phyloP scores from a whole-genome alignment of 2,329 filamentous ascomycete genomes.

The Hypoxylon sp. region DNA sequence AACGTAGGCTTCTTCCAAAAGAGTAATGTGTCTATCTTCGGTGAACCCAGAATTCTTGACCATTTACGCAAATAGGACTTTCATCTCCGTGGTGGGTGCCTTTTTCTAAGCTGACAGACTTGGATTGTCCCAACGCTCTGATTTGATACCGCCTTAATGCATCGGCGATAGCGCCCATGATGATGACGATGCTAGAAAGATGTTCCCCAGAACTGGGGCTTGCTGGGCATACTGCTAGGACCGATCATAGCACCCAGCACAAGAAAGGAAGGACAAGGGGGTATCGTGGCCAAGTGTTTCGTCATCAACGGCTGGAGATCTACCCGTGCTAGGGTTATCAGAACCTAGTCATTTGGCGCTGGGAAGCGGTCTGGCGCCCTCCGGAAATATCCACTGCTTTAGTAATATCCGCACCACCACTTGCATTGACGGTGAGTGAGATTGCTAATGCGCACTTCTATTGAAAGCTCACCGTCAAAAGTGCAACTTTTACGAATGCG shows the following conservation, averaged over 20 bases:
- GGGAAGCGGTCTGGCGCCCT: conserved; percentile 35
- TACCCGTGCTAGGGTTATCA: conserved; percentile 43
- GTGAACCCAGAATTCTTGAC: conserved; percentile 11
- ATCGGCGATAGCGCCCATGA: conserved; percentile 13
- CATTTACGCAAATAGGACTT: conserved; percentile 29
- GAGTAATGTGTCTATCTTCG: conserved; percentile 28
- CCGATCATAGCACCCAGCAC: conserved; percentile 19
- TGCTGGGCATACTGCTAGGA: conserved; percentile 16
- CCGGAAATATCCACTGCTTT: conserved; percentile 37
- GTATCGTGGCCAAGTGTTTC: conserved; percentile 46
- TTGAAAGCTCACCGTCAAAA: conserved; percentile 9
- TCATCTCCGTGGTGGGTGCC: conserved; percentile 19
- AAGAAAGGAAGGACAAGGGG: conserved; percentile 39
- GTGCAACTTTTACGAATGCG: conserved; percentile 1
- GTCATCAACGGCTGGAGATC: conserved; percentile 48
- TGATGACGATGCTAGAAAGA: conserved; percentile 14
- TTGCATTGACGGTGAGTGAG: conserved; percentile 39
- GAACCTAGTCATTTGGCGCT: conserved; percentile 31
- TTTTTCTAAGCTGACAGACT: conserved; percentile 19
- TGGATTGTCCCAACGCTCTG: conserved; percentile 17
- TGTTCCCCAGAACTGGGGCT: conserved; percentile 21
- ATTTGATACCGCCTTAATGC: conserved; percentile 27
- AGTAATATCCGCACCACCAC: conserved; percentile 34
- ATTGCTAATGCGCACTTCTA: conserved; percentile 3
- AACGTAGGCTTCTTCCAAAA: conserved; percentile 16